phyloP scores from a whole-genome alignment of 495 filamentous ascomycete species.

The Talaromyces ruber region DNA sequence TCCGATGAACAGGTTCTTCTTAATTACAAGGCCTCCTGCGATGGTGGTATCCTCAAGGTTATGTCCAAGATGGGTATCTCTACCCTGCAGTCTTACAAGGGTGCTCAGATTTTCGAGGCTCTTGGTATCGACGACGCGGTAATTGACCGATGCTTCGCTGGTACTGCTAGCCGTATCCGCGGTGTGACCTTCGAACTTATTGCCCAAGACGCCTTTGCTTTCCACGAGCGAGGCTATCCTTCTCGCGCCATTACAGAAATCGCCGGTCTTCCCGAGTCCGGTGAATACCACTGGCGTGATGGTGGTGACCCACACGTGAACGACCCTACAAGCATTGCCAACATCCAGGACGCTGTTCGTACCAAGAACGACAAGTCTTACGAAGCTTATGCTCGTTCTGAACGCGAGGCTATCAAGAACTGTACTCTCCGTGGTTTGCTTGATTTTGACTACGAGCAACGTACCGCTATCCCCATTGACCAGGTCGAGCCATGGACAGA shows the following conservation, averaged over 20 bases:
- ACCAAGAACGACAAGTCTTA: constrained; percentile 99
- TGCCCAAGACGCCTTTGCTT: constrained; percentile 90
- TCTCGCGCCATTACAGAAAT: constrained; percentile 71
- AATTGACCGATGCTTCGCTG: constrained; percentile 93
- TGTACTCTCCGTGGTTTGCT: constrained; percentile 95
- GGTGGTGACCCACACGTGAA: constrained; percentile 98
- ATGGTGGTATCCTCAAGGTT: constrained; percentile 97
- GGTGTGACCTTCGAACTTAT: constrained; percentile 95
- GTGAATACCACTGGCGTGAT: constrained; percentile 99
- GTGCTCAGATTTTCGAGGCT: constrained; percentile 99
- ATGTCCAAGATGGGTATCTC: constrained; percentile 99
- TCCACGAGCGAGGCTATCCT: constrained; percentile 94
- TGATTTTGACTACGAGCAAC: constrained; percentile 94
- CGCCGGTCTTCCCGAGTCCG: constrained; percentile 83
- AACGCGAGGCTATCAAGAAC: constrained; percentile 96
- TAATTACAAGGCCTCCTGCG: constrained; percentile 97
- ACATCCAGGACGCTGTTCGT: constrained; percentile 95
- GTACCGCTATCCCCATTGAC: constrained; percentile 82
- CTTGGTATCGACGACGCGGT: constrained; percentile 92
- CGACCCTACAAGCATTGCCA: constrained; percentile 90
- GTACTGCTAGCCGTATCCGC: constrained; percentile 91
- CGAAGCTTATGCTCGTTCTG: constrained; percentile 89
- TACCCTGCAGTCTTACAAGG: constrained; percentile 96
- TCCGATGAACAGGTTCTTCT: constrained; percentile 77
- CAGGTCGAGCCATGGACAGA: constrained; percentile 99